Conservation (phyloP, 2,329 filamentous ascomycete species). For the Alternaria consortialis region DNA sequence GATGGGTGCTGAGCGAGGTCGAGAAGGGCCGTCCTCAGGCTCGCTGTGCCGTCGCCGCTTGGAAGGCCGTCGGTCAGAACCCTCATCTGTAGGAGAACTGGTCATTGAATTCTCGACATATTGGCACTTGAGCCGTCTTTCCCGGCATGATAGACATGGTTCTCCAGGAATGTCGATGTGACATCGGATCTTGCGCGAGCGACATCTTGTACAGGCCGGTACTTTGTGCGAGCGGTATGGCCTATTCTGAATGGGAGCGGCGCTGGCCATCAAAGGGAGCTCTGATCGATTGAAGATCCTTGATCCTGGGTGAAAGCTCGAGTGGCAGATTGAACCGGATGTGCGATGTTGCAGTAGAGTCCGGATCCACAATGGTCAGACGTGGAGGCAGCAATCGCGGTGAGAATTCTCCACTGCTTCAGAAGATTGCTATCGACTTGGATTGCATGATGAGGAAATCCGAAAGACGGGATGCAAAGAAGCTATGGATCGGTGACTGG, state of each 20-base stretch:
- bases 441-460: neutral
- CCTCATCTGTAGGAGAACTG: constrained; percentile 35
- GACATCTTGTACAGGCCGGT: constrained; percentile 54
- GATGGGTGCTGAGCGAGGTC: constrained; percentile 36
- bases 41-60: constrained; percentile 44
- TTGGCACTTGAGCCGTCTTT: constrained; percentile 50
- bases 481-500: constrained; percentile 11
- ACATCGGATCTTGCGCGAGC: constrained; percentile 54
- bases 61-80: constrained; percentile 29
- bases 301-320: constrained; percentile 1
- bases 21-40: constrained; percentile 30
- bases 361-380: neutral
- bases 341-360: neutral
- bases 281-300: neutral
- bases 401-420: neutral
- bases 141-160: constrained; percentile 52
- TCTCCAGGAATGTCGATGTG: constrained; percentile 52
- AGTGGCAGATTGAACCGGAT: neutral
- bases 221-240: constrained; percentile 56
- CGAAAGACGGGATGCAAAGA: constrained; percentile 11
- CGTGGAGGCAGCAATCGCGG: neutral
- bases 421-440: neutral
- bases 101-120: constrained; percentile 41
- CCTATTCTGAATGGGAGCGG: constrained; percentile 46
- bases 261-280: constrained; percentile 40